Percentiles rank a stretch among this genome's conserved stretches.
Conservation (phyloP, 768 basidiomycete genomes). For the Leccinum fibrillosum region DNA sequence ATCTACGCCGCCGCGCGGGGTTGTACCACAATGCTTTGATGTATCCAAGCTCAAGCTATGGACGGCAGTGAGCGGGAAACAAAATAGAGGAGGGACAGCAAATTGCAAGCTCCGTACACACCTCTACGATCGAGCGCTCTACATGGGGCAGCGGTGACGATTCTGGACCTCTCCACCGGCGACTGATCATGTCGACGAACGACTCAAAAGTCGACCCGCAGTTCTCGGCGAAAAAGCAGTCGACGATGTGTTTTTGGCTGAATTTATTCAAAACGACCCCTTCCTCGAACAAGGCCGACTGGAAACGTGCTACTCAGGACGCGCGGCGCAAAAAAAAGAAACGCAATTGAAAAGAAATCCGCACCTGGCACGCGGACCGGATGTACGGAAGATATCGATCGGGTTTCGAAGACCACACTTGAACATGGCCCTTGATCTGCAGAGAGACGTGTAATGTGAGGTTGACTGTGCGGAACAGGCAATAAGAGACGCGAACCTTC, state of each 20-base stretch:
- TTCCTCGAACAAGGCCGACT: slow-evolving; percentile 58
- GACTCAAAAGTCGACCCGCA: slow-evolving; percentile 52
- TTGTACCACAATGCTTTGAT: slow-evolving; percentile 66
- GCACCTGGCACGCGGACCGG: slow-evolving; percentile 63
- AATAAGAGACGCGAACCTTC: slow-evolving; percentile 45
- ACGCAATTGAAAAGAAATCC: slow-evolving; percentile 7
- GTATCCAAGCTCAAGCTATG: slow-evolving; percentile 56
- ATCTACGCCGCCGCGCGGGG: slow-evolving; percentile 61
- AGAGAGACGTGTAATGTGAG: neutral
- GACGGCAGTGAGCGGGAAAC: neutral
- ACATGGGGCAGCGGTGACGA: slow-evolving; percentile 40
- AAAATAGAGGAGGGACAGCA: neutral
- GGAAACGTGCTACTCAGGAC: slow-evolving; percentile 6
- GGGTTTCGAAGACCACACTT: slow-evolving; percentile 43
- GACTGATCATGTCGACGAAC: slow-evolving; percentile 38
- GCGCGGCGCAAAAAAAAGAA: neutral
- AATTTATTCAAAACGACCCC: slow-evolving; percentile 52
- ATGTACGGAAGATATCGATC: slow-evolving; percentile 50
- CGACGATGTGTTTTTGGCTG: slow-evolving; percentile 51
- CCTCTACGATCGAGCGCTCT: slow-evolving; percentile 38
- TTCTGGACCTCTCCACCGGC: slow-evolving; percentile 37
- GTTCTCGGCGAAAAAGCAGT: slow-evolving; percentile 63
- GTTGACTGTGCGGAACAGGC: neutral
- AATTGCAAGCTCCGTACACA: slow-evolving; percentile 8
- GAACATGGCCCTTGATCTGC: slow-evolving; percentile 50